These are phyloP conservation scores for Leishmania aethiopica DNA, from an alignment of 208 protist species.

Conservation along the genomic window DNA sequence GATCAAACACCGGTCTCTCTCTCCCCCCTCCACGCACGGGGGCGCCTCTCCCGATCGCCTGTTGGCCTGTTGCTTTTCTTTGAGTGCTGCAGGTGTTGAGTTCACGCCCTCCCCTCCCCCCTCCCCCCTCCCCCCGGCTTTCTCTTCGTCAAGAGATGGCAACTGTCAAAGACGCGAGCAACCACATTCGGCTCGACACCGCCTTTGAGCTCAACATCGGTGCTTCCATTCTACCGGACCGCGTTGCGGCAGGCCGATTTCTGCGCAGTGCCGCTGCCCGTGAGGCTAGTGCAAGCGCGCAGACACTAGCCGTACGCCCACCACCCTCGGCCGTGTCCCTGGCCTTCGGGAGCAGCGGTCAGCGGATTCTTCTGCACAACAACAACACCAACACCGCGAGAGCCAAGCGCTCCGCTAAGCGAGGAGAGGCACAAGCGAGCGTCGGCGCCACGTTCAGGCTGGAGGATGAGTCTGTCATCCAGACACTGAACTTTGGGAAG, in stretches of 20 bases:
- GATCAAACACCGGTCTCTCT: background rate
- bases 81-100: background rate
- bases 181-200: conserved; percentile 48
- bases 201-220: conserved; percentile 70
- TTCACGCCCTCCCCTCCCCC: background rate
- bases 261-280: conserved; percentile 31
- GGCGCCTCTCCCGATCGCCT: background rate
- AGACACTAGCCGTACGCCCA: conserved; percentile 17
- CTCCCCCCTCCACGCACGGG: background rate
- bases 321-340: conserved; percentile 52
- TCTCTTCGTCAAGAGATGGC: conserved; percentile 15
- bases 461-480: conserved; percentile 41
- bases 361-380: conserved; percentile 88
- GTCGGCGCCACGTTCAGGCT: conserved; percentile 5
- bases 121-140: background rate
- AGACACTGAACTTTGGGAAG: conserved; percentile 89
- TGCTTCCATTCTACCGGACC: conserved; percentile 49
- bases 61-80: background rate
- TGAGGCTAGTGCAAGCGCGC: conserved; percentile 8
- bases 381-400: conserved; percentile 55
- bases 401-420: conserved; percentile 44
- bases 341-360: conserved; percentile 69
- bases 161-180: conserved; percentile 7
- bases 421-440: conserved; percentile 31
- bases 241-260: conserved; percentile 74